Percentiles rank a stretch among this genome's conserved stretches.
Conservation (phyloP, 2,329 filamentous ascomycete genomes). For the Ophiostoma ulmi region DNA sequence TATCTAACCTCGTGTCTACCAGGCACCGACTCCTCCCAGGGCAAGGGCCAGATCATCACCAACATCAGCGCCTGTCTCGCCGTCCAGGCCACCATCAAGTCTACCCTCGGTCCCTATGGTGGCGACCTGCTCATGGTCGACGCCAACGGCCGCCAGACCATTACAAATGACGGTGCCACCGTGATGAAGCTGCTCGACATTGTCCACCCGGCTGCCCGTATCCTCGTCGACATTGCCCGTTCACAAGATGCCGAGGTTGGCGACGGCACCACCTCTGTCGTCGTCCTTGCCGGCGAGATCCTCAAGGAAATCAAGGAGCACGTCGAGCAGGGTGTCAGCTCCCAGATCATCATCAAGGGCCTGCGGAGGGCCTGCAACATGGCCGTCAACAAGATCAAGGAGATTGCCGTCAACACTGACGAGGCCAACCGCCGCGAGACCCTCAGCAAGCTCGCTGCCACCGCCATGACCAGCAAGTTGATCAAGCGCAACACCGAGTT, state of each 20-base stretch:
- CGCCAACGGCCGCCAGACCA: slow-evolving; percentile 90
- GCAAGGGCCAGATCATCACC: slow-evolving; percentile 91
- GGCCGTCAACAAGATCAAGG: slow-evolving; percentile 98
- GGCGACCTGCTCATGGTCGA: slow-evolving; percentile 95
- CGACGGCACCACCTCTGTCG: slow-evolving; percentile 95
- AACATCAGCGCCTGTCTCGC: slow-evolving; percentile 98
- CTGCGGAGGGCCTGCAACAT: slow-evolving; percentile 79
- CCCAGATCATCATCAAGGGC: slow-evolving; percentile 96
- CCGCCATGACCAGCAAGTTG: slow-evolving; percentile 98
- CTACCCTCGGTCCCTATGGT: slow-evolving; percentile 91
- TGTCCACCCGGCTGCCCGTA: slow-evolving; percentile 91
- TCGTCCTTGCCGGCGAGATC: slow-evolving; percentile 95
- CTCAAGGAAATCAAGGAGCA: slow-evolving; percentile 94
- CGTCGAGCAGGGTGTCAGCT: slow-evolving; percentile 94
- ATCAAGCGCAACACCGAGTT: slow-evolving; percentile 96
- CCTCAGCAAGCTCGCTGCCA: slow-evolving; percentile 80
- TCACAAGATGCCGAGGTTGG: slow-evolving; percentile 99
- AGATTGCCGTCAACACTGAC: slow-evolving; percentile 82
- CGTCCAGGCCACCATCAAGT: slow-evolving; percentile 92
- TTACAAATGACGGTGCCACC: slow-evolving; percentile 97
- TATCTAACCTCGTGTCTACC: slow-evolving; percentile 24
- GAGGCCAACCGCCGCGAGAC: slow-evolving; percentile 84
- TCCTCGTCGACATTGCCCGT: slow-evolving; percentile 95
- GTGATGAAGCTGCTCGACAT: slow-evolving; percentile 99
- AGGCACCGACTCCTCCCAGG: slow-evolving; percentile 97